Evolutionary conservation across 768 basidiomycete species (phyloP).

Genomic region (Hericium erinaceus): DNA sequence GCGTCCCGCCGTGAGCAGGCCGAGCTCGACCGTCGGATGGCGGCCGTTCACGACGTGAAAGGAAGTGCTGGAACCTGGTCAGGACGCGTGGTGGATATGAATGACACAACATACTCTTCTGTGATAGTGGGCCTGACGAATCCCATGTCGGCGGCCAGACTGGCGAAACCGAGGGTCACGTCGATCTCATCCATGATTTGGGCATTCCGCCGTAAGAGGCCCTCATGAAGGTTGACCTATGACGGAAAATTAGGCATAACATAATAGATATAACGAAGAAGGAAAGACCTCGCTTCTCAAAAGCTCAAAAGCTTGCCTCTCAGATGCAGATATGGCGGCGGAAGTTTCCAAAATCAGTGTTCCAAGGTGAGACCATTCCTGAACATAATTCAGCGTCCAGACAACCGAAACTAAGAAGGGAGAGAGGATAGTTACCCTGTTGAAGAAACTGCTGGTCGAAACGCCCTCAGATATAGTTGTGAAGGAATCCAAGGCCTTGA

Average conservation of each 20-base stretch:
- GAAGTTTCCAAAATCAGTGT: conserved; percentile 52
- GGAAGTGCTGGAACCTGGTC: conserved; percentile 15
- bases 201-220: conserved; percentile 61
- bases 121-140: conserved; percentile 64
- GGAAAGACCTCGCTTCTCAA: conserved; percentile 55
- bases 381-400: neutral
- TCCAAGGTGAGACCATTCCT: conserved; percentile 78
- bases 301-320: conserved; percentile 64
- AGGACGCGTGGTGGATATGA: no score
- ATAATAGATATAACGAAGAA: neutral
- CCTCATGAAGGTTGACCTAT: conserved; percentile 55
- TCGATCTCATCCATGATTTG: conserved; percentile 83
- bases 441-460: conserved; percentile 62
- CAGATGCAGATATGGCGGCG: conserved; percentile 40
- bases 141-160: conserved; percentile 66
- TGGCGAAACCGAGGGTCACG: conserved; percentile 72
- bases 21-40: conserved; percentile 90
- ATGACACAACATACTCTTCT: conserved; percentile 45
- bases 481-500: conserved; percentile 43
- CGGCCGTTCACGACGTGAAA: conserved; percentile 73
- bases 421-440: conserved; percentile 33
- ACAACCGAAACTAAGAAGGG: neutral
- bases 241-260: neutral
- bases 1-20: conserved; percentile 63
- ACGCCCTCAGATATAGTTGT: conserved; percentile 50